These are phyloP conservation scores for Diplogelasinospora grovesii DNA, from an alignment of 495 filamentous ascomycete species.

Conservation along the genomic window DNA sequence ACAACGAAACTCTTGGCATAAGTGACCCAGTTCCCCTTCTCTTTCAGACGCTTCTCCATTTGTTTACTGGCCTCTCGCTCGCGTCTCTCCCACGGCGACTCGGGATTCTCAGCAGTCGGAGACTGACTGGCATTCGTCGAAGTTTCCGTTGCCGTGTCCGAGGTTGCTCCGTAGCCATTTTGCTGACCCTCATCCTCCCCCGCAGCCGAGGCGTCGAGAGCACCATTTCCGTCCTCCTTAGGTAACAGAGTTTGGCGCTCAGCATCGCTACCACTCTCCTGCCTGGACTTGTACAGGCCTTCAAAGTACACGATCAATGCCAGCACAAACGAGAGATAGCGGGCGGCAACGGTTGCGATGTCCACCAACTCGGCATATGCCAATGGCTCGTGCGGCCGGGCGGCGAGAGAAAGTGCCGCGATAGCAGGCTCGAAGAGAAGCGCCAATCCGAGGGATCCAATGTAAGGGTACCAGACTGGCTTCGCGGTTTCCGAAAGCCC, in stretches of 20 bases:
- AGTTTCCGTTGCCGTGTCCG: slow-evolving; percentile 24
- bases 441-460: slow-evolving; percentile 48
- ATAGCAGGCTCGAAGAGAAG: slow-evolving; percentile 45
- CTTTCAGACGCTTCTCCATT: slow-evolving; percentile 51
- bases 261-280: slow-evolving; percentile 35
- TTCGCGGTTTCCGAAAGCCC: slow-evolving; percentile 40
- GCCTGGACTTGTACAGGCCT: slow-evolving; percentile 18
- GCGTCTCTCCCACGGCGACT: slow-evolving; percentile 44
- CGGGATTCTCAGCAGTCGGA: slow-evolving; percentile 13
- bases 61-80: slow-evolving; percentile 43
- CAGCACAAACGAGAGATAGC: slow-evolving; percentile 26
- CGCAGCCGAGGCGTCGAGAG: slow-evolving; percentile 7
- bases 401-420: slow-evolving; percentile 27
- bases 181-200: slow-evolving; percentile 19
- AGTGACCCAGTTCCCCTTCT: slow-evolving; percentile 57
- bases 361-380: slow-evolving; percentile 28
- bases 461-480: slow-evolving; percentile 57
- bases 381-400: slow-evolving; percentile 4
- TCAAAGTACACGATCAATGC: slow-evolving; percentile 29
- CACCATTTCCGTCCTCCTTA: slow-evolving; percentile 18
- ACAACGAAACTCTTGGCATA: slow-evolving; percentile 57
- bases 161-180: slow-evolving; percentile 41
- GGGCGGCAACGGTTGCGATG: slow-evolving; percentile 22
- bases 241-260: slow-evolving; percentile 48
- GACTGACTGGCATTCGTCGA: slow-evolving; percentile 23